Conservation (phyloP, 176 grass and related monocot genomes). For the Poa pratensis region DNA sequence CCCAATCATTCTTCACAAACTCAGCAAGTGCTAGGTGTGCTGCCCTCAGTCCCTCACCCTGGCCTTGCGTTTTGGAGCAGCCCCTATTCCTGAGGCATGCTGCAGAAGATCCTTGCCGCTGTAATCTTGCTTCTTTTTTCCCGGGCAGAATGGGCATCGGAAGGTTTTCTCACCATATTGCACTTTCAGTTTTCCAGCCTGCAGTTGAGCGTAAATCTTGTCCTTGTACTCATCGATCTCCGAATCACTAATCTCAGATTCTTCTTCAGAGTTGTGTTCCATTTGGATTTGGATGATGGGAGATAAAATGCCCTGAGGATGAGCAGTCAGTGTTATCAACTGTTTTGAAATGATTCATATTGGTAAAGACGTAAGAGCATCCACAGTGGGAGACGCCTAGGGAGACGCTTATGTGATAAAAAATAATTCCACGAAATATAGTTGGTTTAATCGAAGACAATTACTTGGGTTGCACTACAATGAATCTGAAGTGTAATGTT, state of each 20-base stretch:
- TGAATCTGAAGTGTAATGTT: too few species aligned
- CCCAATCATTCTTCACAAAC: constrained; percentile 59
- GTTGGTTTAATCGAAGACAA: too few species aligned
- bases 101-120: constrained; percentile 66
- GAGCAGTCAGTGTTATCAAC: background rate
- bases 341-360: background rate
- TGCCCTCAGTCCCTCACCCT: constrained; percentile 55
- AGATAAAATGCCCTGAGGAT: constrained; percentile 8
- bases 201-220: constrained; percentile 41
- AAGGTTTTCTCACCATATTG: constrained; percentile 46
- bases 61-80: constrained; percentile 53
- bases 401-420: too few species aligned
- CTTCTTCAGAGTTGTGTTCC: constrained; percentile 54
- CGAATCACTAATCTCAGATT: constrained; percentile 72
- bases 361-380: background rate
- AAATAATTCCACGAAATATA: too few species aligned
- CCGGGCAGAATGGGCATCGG: constrained; percentile 72
- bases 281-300: constrained; percentile 36
- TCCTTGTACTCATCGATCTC: constrained; percentile 61
- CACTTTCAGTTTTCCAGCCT: constrained; percentile 47
- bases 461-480: too few species aligned
- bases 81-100: constrained; percentile 73
- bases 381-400: too few species aligned
- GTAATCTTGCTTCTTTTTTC: constrained; percentile 80
- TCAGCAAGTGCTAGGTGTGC: constrained; percentile 70